Conservation (phyloP, 2,329 filamentous ascomycete species). For the Diaporthe sp. region DNA sequence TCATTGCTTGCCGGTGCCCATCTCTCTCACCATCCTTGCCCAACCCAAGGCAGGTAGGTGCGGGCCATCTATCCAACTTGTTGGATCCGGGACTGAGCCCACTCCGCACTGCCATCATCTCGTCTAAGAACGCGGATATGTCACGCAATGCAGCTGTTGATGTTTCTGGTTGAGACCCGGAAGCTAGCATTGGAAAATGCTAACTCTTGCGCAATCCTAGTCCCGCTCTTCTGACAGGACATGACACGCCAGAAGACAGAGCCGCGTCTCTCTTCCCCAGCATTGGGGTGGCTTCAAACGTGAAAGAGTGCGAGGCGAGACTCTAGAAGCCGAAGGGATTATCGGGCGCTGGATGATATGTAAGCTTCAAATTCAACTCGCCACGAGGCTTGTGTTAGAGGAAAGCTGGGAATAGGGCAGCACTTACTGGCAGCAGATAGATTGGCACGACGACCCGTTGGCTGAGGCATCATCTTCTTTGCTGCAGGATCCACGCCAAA, state of each 20-base stretch:
- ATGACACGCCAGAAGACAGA: not conserved
- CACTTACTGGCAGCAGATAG: constrained; percentile 95
- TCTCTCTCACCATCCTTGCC: constrained; percentile 10
- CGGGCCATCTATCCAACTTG: constrained; percentile 29
- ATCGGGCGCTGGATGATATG: constrained; percentile 58
- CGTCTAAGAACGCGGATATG: not conserved
- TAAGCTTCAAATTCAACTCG: constrained; percentile 41
- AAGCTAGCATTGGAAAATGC: not conserved
- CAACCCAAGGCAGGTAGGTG: not conserved
- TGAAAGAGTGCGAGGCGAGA: not conserved
- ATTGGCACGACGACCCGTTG: constrained; percentile 91
- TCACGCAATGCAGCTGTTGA: not conserved
- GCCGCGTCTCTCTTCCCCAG: too few relatives aligned
- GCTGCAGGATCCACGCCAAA: constrained; percentile 83
- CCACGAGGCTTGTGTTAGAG: not conserved
- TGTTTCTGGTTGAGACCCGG: not conserved
- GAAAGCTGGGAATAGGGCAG: not conserved
- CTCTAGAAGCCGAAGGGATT: constrained; percentile 67
- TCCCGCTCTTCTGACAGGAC: not conserved
- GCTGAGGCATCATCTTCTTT: constrained; percentile 86
- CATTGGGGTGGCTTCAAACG: not conserved
- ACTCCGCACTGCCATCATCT: not conserved
- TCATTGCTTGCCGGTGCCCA: constrained; percentile 4
- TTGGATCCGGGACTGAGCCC: not conserved
- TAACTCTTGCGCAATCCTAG: not conserved